Percentiles rank a stretch among this genome's conserved stretches.
These are phyloP conservation scores for Umbelopsis ramanniana DNA, from an alignment of 192 early-diverging fungal genomes.

Conservation along the genomic window DNA sequence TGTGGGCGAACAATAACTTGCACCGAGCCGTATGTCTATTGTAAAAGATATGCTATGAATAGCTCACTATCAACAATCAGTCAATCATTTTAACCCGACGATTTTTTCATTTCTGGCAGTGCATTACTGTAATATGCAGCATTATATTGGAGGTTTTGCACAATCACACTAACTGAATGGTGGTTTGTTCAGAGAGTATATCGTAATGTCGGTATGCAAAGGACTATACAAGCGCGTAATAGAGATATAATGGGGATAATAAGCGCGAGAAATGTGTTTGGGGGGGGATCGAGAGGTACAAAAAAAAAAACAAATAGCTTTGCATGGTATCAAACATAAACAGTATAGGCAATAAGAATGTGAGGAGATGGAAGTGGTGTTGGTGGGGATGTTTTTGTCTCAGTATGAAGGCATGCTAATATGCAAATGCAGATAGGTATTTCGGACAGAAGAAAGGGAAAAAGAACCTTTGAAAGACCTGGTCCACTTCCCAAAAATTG, in stretches of 20 bases:
- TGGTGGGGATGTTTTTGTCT: background rate
- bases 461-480: background rate
- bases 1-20: too few relatives aligned
- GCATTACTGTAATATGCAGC: too few relatives aligned
- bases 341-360: background rate
- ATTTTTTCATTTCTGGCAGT: background rate
- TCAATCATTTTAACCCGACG: background rate
- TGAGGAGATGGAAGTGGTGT: background rate
- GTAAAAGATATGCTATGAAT: too few relatives aligned
- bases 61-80: too few relatives aligned
- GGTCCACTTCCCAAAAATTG: background rate
- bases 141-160: background rate
- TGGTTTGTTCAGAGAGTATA: constrained; percentile 10
- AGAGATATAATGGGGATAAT: constrained; percentile 17
- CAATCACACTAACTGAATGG: background rate
- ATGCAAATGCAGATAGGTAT: constrained; percentile 7
- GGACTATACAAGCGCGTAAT: constrained; percentile 16
- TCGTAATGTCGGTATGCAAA: background rate
- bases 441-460: background rate
- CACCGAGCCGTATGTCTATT: too few relatives aligned
- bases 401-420: constrained; percentile 15
- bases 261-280: background rate
- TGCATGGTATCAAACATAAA: constrained; percentile 22
- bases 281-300: constrained; percentile 16
- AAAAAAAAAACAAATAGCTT: background rate